Base-by-base conservation (phyloP, 176 grass and related monocot genomes). In the Saccharum spontaneum region DNA sequence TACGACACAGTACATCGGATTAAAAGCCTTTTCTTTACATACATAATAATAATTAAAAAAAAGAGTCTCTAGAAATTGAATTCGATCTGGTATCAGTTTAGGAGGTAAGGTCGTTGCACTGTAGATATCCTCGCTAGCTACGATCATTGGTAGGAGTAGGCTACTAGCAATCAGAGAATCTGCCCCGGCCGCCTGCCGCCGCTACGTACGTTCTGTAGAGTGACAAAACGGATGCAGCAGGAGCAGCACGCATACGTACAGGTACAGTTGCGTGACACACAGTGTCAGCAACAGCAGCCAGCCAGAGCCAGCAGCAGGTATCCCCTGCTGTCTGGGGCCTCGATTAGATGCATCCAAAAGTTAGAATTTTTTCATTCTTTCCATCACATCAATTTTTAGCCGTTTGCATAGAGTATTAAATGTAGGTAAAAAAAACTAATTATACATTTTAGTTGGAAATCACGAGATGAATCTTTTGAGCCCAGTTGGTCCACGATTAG, bases 161-260 rank as follows among this genome's bases (percentile, higher is more conserved):
- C 37, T 17, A 16, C 1, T 55, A 57, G 18, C 18, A 57, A 59
- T 7, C 70, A 45, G 61, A 82, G 78, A 87, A 76, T 82, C 85
- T 87, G 85, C 15, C 9, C 15, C 62, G 3, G 24, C 17, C 43
- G 24, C 61, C 40, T 37, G 18, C 78, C 4, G 77, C 52, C 79
- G 34, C 79, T 69, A 46, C 72, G 65, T 44, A 1, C 39, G 48
- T 50, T 3, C 0, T 11, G n/a, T 73, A 74, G 69, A 23, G 65
- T 65, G 80, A 33, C 60, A 45, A 75, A 75, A 79, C 28, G 76
- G 46, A 30, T 84, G 69, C 70, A 57, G 44, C 85, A 55, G 67
- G 18, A 37, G 61, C 24, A 45, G 73, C 79, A 13, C 13, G 39
- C 26, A 16, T 63, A 60, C 37, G 64, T 69, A 69, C 79, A 70